Evolutionary conservation across 2,329 filamentous ascomycete genomes (phyloP).

Genomic region (Trichoderma breve): DNA sequence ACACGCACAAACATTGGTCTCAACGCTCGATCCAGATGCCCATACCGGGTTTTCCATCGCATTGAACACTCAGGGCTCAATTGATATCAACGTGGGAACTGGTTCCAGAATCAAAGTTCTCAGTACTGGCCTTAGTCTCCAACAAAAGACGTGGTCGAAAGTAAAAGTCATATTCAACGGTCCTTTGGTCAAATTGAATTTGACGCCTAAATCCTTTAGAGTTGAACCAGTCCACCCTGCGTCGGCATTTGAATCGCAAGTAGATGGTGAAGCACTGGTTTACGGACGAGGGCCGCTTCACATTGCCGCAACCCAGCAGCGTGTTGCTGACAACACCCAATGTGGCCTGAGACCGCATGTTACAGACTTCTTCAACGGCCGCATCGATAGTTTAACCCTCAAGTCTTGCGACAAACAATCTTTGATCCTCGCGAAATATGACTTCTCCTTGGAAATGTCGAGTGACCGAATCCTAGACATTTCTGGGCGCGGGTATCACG

Average conservation of each 20-base stretch:
- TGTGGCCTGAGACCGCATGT: not conserved
- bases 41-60: not conserved
- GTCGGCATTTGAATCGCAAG: not conserved
- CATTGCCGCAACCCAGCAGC: not conserved
- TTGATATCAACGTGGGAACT: not conserved
- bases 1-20: not conserved
- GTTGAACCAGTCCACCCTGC: not conserved
- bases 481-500: not conserved
- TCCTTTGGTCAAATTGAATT: not conserved
- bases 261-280: not conserved
- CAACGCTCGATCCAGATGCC: not conserved
- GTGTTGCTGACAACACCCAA: not conserved
- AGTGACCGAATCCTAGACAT: not conserved
- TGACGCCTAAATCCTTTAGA: not conserved
- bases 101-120: not conserved
- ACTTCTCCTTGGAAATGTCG: not conserved
- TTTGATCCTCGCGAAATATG: not conserved
- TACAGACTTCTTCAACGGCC: not conserved
- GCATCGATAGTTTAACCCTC: not conserved
- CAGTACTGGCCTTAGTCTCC: not conserved
- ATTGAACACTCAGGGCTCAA: not conserved
- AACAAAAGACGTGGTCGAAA: not conserved
- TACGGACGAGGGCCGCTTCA: not conserved
- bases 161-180: not conserved
- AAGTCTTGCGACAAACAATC: not conserved